Conservation (phyloP, 2,329 filamentous ascomycete genomes). For the Fusarium sp. region DNA sequence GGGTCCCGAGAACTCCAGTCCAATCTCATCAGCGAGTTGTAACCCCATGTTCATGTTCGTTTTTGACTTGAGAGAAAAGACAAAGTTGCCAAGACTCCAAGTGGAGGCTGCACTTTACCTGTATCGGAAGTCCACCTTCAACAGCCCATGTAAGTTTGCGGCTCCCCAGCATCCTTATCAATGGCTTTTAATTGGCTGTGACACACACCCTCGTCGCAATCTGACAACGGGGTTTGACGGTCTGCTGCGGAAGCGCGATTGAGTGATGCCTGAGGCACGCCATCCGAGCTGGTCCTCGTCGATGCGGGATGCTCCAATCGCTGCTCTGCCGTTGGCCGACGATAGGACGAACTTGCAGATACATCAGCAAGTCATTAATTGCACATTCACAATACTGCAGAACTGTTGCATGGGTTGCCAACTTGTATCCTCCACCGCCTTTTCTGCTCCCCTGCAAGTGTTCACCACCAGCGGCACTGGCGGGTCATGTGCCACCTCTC, state of each 20-base stretch:
- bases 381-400: conserved; percentile 21
- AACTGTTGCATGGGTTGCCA: conserved; percentile 28
- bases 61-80: conserved; percentile 10
- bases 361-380: conserved; percentile 17
- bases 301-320: conserved; percentile 21
- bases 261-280: conserved; percentile 32
- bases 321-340: conserved; percentile 20
- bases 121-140: conserved; percentile 43
- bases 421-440: conserved; percentile 38
- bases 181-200: conserved; percentile 25
- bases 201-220: conserved; percentile 17
- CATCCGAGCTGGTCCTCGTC: neutral
- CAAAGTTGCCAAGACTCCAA: conserved; percentile 24
- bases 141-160: conserved; percentile 30
- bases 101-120: conserved; percentile 40
- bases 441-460: conserved; percentile 23
- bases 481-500: conserved; percentile 41
- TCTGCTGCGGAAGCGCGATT: neutral
- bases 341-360: conserved; percentile 18
- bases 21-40: conserved; percentile 10
- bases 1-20: conserved; percentile 1
- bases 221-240: conserved; percentile 26
- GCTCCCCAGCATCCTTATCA: conserved; percentile 43
- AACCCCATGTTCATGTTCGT: conserved; percentile 14
- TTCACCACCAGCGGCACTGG: conserved; percentile 36